phyloP scores from a whole-genome alignment of 164 flowering plant genomes.

The Houttuynia cordata region DNA sequence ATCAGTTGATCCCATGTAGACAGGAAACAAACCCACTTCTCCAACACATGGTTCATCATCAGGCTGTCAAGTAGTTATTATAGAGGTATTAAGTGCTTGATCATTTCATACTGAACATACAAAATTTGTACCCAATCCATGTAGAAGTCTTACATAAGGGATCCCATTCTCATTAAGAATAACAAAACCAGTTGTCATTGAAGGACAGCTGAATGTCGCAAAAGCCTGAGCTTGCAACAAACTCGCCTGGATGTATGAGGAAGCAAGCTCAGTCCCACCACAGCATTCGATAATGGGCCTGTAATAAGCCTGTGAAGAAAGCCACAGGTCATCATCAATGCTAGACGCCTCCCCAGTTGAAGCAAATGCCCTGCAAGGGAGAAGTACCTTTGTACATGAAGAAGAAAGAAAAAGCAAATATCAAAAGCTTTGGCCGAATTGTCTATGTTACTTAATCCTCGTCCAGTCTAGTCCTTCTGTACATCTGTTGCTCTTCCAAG shows the following conservation, averaged over 20 bases:
- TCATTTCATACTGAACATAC: not conserved
- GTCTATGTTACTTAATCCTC: slow-evolving; percentile 43
- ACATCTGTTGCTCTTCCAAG: slow-evolving; percentile 72
- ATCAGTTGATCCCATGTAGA: slow-evolving; percentile 66
- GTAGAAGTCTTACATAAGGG: slow-evolving; percentile 56
- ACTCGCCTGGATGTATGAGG: slow-evolving; percentile 58
- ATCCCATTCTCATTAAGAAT: slow-evolving; percentile 68
- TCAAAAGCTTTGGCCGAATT: not conserved
- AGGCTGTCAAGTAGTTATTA: slow-evolving; percentile 38
- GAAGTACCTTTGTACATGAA: not conserved
- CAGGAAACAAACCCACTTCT: slow-evolving; percentile 68
- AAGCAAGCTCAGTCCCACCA: slow-evolving; percentile 90
- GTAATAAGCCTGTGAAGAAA: slow-evolving; percentile 73
- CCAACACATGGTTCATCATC: slow-evolving; percentile 77
- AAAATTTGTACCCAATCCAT: not conserved
- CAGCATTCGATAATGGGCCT: slow-evolving; percentile 77
- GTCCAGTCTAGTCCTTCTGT: slow-evolving; percentile 92
- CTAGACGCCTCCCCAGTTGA: slow-evolving; percentile 89
- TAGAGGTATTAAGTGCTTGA: not conserved
- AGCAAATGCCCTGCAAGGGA: slow-evolving; percentile 44
- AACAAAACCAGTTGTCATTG: slow-evolving; percentile 72
- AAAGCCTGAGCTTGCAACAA: slow-evolving; percentile 83
- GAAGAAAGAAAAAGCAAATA: not conserved
- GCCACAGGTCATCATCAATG: slow-evolving; percentile 94
- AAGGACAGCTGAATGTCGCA: slow-evolving; percentile 72